Evolutionary conservation across 2,329 filamentous ascomycete species (phyloP), one percentile per base, ranked within the genome.

Genomic region (Penicillium sumatraense): DNA sequence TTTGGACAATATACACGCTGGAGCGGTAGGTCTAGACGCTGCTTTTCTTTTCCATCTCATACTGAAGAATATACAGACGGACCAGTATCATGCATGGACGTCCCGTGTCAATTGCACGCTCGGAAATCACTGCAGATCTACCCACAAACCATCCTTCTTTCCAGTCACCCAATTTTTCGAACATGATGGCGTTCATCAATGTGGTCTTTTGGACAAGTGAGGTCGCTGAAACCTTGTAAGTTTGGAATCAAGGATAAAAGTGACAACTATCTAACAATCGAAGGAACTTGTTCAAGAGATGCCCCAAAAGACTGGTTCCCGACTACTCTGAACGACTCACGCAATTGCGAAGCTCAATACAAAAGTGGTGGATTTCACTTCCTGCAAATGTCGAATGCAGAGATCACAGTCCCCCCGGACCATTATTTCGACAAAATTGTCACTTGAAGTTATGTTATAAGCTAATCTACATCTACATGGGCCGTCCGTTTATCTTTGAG

Each of bases 1-100:
- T 82, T 72, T 84, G 82, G 82, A 82, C 81, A 1, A 76, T 75
- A 0, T 84, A 84, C 59, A 81, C 80, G 0, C 78, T 82, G 33
- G 83, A 85, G 60, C 81, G 80, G 80, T 82, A 68, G 27, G 72
- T 8, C n/a, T n/a, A n/a, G n/a, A n/a, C n/a, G n/a, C n/a, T n/a
- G n/a, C n/a, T n/a, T 23, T n/a, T 21, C 29, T n/a, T 45, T 45
- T 24, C 49, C 16, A 14, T 11, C 13, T 18, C 8, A 11, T 27
- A 13, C 20, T 41, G 16, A 24, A 35, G 7, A 31, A 27, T 9
- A 14, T 10, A 5, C 10, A 83, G 81, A 54, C 78, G 81, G 49
- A 79, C 84, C 16, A 79, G 81, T 26, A 82, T 82, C 44, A 78
- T 83, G 48, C 82, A 85, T 57, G 81, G 81, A 23, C 73, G 82